Percentiles rank a stretch among this genome's conserved stretches.
These are phyloP conservation scores for Citrus reticulata DNA, from an alignment of 345 rosid genomes.

Conservation along the genomic window DNA sequence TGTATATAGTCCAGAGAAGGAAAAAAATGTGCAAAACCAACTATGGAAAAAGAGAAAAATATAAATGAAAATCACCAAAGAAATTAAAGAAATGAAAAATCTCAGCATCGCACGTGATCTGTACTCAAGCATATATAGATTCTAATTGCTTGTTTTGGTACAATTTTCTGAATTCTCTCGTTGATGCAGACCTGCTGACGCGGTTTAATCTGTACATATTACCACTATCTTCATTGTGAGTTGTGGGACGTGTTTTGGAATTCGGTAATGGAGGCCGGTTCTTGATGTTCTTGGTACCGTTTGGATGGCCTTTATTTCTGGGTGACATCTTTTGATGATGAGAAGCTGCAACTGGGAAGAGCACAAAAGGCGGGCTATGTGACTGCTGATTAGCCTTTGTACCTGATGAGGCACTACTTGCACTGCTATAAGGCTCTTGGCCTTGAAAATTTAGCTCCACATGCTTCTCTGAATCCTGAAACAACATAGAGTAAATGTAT, in stretches of 20 bases:
- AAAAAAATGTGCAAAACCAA: not conserved
- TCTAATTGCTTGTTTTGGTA: conserved; percentile 31
- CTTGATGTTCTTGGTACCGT: conserved; percentile 14
- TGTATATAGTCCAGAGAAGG: not conserved
- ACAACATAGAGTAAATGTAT: not conserved
- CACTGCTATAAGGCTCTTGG: conserved; percentile 33
- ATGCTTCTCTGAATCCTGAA: conserved; percentile 31
- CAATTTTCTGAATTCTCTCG: conserved; percentile 44
- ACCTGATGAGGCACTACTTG: conserved; percentile 33
- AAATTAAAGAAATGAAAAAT: not conserved
- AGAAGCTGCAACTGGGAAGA: conserved; percentile 19
- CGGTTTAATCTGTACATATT: conserved; percentile 32
- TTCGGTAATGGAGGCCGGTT: conserved; percentile 38
- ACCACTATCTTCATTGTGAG: conserved; percentile 16
- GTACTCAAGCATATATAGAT: conserved; percentile 24
- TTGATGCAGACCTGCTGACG: conserved; percentile 43
- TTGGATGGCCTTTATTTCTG: conserved; percentile 14
- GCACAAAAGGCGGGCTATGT: conserved; percentile 14
- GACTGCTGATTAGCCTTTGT: conserved; percentile 11
- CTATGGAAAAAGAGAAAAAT: not conserved
- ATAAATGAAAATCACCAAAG: not conserved
- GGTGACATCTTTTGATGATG: conserved; percentile 21
- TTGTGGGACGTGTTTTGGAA: conserved; percentile 15
- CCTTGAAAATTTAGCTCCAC: conserved; percentile 2
- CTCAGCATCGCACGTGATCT: conserved; percentile 7